A percentile compares a stretch with the other conserved stretches of the same genome.
Conservation (phyloP, 176 grass and related monocot genomes). For the Aegilops umbellulata region DNA sequence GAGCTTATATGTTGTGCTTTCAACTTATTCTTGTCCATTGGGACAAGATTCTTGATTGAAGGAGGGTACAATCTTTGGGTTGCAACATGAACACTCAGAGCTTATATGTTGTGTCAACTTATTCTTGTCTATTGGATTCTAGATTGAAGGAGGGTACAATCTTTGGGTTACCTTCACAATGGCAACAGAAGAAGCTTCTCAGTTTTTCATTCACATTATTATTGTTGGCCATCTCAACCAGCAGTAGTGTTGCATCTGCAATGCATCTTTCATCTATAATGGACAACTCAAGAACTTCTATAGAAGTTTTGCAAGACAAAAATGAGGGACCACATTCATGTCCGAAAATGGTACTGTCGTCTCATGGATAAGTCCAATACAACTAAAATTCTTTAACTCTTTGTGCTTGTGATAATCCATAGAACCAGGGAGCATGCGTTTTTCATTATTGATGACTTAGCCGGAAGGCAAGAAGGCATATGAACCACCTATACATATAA, state of each 20-base stretch:
- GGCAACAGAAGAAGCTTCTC: conserved; percentile 59
- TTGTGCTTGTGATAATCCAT: conserved; percentile 61
- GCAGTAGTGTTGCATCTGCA: conserved; percentile 48
- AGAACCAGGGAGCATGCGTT: conserved; percentile 43
- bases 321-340: conserved; percentile 47
- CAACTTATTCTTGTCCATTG: conserved; percentile 40
- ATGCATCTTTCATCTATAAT: conserved; percentile 51
- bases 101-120: no score
- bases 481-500: conserved; percentile 46
- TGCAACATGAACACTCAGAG: no score
- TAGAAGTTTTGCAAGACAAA: conserved; percentile 63
- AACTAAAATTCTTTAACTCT: conserved; percentile 48
- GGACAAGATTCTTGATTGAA: background rate
- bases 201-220: conserved; percentile 48
- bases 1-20: conserved; percentile 39
- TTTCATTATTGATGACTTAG: conserved; percentile 22
- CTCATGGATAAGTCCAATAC: conserved; percentile 47
- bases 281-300: conserved; percentile 52
- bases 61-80: conserved; percentile 26
- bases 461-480: conserved; percentile 17
- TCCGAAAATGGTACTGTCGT: conserved; percentile 39
- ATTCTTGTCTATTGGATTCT: no score
- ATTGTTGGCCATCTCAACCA: conserved; percentile 59
- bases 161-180: conserved; percentile 24
- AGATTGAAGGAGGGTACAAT: background rate